Percentiles rank a stretch among this genome's conserved stretches.
Evolutionary conservation across 768 basidiomycete genomes (phyloP).

Genomic region (Lanmaoa rubissima): DNA sequence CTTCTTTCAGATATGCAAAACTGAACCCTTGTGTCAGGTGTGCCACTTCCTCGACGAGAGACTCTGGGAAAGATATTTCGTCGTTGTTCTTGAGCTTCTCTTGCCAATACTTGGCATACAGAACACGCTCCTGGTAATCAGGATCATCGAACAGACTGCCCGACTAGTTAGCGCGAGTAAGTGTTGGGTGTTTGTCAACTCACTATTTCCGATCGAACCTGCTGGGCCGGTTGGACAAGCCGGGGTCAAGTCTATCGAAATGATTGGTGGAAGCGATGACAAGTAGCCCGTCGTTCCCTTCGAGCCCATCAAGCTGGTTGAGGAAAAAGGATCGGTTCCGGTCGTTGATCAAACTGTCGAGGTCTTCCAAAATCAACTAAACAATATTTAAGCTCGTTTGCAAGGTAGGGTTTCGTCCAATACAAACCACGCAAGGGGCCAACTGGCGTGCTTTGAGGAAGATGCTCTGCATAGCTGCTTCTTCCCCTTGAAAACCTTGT

Average conservation of each 20-base stretch:
- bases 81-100: constrained; percentile 64
- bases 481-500: constrained; percentile 59
- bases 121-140: constrained; percentile 53
- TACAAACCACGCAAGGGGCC: constrained; percentile 64
- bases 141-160: constrained; percentile 75
- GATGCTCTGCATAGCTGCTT: constrained; percentile 60
- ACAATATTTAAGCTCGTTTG: background rate
- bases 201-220: constrained; percentile 87
- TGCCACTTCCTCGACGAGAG: constrained; percentile 59
- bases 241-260: constrained; percentile 76
- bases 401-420: constrained; percentile 34
- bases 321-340: constrained; percentile 83
- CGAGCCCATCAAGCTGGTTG: constrained; percentile 80
- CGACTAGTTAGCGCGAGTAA: background rate
- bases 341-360: constrained; percentile 81
- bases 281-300: constrained; percentile 76
- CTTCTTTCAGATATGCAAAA: constrained; percentile 89
- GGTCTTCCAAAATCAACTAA: constrained; percentile 50
- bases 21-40: constrained; percentile 64
- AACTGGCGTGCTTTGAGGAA: constrained; percentile 73
- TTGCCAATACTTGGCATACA: constrained; percentile 82
- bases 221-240: constrained; percentile 72
- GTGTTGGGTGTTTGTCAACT: constrained; percentile 27
- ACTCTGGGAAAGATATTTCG: constrained; percentile 64
- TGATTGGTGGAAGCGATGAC: constrained; percentile 83